Percentiles rank a stretch among this genome's conserved stretches.
phyloP scores from a whole-genome alignment of 2,329 filamentous ascomycete genomes.

The Annulohypoxylon truncatum region DNA sequence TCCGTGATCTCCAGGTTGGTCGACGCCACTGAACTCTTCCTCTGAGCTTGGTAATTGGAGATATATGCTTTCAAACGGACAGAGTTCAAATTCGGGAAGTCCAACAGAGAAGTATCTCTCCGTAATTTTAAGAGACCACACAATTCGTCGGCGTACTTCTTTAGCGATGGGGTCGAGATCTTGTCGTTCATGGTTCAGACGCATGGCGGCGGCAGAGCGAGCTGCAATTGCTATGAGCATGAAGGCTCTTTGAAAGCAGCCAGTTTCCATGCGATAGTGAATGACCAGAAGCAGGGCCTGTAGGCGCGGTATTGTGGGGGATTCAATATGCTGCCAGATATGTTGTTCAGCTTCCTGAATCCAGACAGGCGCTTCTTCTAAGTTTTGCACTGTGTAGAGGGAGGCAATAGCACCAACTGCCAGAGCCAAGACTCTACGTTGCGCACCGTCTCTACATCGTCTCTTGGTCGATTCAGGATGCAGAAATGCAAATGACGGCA shows the following conservation, averaged over 20 bases:
- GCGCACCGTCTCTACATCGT: slow-evolving; percentile 33
- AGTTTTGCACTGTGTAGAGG: slow-evolving; percentile 27
- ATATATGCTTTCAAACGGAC: slow-evolving; percentile 56
- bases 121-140: slow-evolving; percentile 59
- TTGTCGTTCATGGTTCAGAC: slow-evolving; percentile 57
- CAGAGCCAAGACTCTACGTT: slow-evolving; percentile 36
- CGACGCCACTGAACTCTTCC: slow-evolving; percentile 52
- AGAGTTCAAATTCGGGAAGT: slow-evolving; percentile 59
- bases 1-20: slow-evolving; percentile 26
- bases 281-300: slow-evolving; percentile 60
- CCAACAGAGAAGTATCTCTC: slow-evolving; percentile 58
- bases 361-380: slow-evolving; percentile 33
- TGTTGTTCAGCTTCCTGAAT: slow-evolving; percentile 40
- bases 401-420: slow-evolving; percentile 41
- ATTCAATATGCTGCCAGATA: slow-evolving; percentile 41
- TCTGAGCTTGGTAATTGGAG: slow-evolving; percentile 58
- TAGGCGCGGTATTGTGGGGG: slow-evolving; percentile 40
- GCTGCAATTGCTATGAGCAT: slow-evolving; percentile 59
- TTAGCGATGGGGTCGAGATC: slow-evolving; percentile 56
- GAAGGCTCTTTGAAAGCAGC: slow-evolving; percentile 58
- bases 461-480: slow-evolving; percentile 41
- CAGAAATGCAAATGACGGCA: slow-evolving; percentile 45
- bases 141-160: slow-evolving; percentile 57
- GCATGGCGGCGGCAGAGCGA: slow-evolving; percentile 56
- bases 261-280: slow-evolving; percentile 58